phyloP scores from a whole-genome alignment of 2,329 filamentous ascomycete species.

The Clonostachys solani region DNA sequence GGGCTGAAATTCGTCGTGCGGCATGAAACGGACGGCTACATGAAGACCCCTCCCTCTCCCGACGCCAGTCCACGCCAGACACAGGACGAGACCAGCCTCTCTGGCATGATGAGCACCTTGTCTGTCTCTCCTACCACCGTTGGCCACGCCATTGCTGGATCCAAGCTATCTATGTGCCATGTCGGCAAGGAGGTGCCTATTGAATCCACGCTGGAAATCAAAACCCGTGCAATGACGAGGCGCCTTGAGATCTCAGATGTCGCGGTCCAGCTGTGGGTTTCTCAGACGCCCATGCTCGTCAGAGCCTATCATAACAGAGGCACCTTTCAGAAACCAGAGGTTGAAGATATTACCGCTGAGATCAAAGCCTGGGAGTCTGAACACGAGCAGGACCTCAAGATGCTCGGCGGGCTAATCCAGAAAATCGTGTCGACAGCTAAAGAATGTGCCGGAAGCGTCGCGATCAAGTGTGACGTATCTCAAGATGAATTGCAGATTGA shows the following conservation, averaged over 20 bases:
- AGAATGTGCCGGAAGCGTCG: slow-evolving; percentile 13
- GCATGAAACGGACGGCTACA: slow-evolving; percentile 36
- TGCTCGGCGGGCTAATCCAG: slow-evolving; percentile 22
- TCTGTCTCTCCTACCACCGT: slow-evolving; percentile 10
- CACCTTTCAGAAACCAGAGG: slow-evolving; percentile 20
- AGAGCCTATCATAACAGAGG: slow-evolving; percentile 33
- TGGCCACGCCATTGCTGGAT: slow-evolving; percentile 3
- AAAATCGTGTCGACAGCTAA: slow-evolving; percentile 20
- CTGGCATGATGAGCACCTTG: slow-evolving; percentile 12
- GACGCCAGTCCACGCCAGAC: background rate
- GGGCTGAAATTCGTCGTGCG: slow-evolving; percentile 33
- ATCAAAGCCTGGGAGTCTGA: slow-evolving; percentile 26
- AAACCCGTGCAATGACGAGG: slow-evolving; percentile 29
- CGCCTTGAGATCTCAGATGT: slow-evolving; percentile 25
- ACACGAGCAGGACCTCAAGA: slow-evolving; percentile 21
- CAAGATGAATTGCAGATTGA: slow-evolving; percentile 15
- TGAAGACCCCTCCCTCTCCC: slow-evolving; percentile 5
- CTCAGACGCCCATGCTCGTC: slow-evolving; percentile 41
- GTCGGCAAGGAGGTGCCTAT: slow-evolving; percentile 22
- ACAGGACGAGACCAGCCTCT: slow-evolving; percentile 7
- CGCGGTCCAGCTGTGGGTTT: slow-evolving; percentile 36
- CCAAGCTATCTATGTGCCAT: slow-evolving; percentile 20
- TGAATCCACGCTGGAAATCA: slow-evolving; percentile 36
- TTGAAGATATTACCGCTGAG: slow-evolving; percentile 25
- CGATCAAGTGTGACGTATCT: slow-evolving; percentile 13